Base-by-base conservation (phyloP, 2,329 filamentous ascomycete genomes). In the Penicillium concentricum region DNA sequence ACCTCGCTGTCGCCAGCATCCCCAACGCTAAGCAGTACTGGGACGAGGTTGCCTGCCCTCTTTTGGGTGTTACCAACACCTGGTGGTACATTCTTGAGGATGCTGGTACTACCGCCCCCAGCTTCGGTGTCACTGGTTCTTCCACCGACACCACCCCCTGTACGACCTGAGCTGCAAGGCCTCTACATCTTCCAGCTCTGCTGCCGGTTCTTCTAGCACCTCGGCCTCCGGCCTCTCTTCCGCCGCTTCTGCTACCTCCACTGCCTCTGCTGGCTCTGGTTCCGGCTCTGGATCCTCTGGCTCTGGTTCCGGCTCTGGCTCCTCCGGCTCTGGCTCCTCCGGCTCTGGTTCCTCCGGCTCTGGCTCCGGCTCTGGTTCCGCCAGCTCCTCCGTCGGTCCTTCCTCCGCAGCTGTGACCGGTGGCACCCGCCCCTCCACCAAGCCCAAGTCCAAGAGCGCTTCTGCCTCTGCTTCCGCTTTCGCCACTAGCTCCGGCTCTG, bases 1-100 rank as follows among this genome's bases (percentile, higher is more conserved):
- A 86, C 64, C 71, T 83, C 47, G 90, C 85, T 39, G 81, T 88
- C 10, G 80, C 92, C 6, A 86, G 80, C 35, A 61, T 77, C 32
- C 77, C 81, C 51, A 92, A 93, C 70, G 90, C 92, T 42, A 81
- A 90, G 78, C 82, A 75, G n/a, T 96, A 85, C 82, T 96, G 90
- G 89, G 81, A 90, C 65, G 79, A 88, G 44, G 88, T 93, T 51
- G 89, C 86, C 51, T 96, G 91, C 81, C 79, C 83, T 54, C 73
- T 77, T 30, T 72, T 77, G 63, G 71, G 67, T 51, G 64, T 66
- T 42, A 65, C 68, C 69, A 76, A 77, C 70, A 76, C 72, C 57
- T 77, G 73, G 72, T 77, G 75, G 75, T 77, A 76, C 70, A 75
- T 70, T 37, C 70, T 76, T 28, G 70, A 75, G 61, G 75, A 77